Percentiles rank a stretch among this genome's conserved stretches.
These are phyloP conservation scores for Naegleria lovaniensis DNA, from an alignment of 208 protist species.

Conservation along the genomic window DNA sequence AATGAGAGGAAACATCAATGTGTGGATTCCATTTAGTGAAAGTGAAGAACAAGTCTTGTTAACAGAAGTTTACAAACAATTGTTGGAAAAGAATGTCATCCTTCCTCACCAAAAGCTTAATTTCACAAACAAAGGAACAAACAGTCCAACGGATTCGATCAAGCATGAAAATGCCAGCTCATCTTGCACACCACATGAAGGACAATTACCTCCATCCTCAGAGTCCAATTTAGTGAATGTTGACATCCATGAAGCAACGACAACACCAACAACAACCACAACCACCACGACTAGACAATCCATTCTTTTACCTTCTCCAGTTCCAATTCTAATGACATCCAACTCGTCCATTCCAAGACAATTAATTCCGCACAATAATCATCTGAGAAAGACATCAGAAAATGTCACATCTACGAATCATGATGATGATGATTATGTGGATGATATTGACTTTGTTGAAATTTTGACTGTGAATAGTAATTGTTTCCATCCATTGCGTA, in stretches of 20 bases:
- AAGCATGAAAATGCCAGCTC: no score
- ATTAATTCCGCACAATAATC: no score
- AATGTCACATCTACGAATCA: no score
- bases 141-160: no score
- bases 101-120: background rate
- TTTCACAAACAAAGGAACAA: no score
- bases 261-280: no score
- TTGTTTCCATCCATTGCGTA: background rate
- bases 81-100: background rate
- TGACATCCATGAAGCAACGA: no score
- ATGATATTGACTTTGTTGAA: background rate
- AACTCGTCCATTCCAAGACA: background rate
- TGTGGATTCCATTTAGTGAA: constrained; percentile 1
- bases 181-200: no score
- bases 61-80: background rate
- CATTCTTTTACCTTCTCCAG: background rate
- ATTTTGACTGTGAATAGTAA: background rate
- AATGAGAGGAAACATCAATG: constrained; percentile 14
- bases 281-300: no score
- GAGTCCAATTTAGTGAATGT: no score
- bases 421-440: background rate
- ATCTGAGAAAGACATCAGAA: no score
- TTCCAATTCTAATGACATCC: background rate
- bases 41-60: background rate
- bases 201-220: no score